Conservation (phyloP, 2,329 filamentous ascomycete species). For the Aureobasidium sp. region DNA sequence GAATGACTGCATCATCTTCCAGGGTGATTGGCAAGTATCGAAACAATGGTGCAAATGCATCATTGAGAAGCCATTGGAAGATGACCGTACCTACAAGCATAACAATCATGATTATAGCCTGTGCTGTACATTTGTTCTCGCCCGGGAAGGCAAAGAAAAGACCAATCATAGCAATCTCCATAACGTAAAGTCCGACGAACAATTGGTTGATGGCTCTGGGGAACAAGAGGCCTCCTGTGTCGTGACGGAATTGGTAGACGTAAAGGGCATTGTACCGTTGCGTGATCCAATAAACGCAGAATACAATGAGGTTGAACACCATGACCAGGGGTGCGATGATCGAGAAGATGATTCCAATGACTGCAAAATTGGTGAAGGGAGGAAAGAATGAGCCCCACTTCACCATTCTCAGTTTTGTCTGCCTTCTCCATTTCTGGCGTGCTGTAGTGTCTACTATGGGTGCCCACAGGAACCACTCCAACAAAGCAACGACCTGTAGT, state of each 20-base stretch:
- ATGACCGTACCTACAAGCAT: conserved; percentile 59
- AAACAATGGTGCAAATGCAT: conserved; percentile 75
- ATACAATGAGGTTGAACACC: conserved; percentile 88
- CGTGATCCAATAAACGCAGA: conserved; percentile 83
- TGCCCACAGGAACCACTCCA: conserved; percentile 64
- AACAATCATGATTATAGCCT: conserved; percentile 79
- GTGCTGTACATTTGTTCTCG: conserved; percentile 54
- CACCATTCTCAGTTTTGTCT: conserved; percentile 67
- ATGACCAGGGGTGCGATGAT: conserved; percentile 85
- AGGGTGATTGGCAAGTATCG: conserved; percentile 88
- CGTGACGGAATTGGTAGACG: conserved; percentile 77
- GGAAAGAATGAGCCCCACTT: conserved; percentile 93
- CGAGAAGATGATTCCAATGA: conserved; percentile 77
- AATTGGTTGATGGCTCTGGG: conserved; percentile 90
- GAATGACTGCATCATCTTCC: conserved; percentile 87
- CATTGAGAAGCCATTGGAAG: conserved; percentile 74
- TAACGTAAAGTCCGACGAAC: conserved; percentile 93
- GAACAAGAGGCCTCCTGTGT: conserved; percentile 88
- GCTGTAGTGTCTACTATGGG: conserved; percentile 70
- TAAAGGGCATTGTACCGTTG: conserved; percentile 97
- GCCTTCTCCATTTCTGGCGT: conserved; percentile 73
- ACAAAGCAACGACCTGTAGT: conserved; percentile 68
- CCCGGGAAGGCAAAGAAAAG: conserved; percentile 70
- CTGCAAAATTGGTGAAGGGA: conserved; percentile 92
- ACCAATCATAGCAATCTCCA: conserved; percentile 84